These are phyloP conservation scores for Massarina eburnea DNA, from an alignment of 2,329 filamentous ascomycete genomes.

Conservation along the genomic window DNA sequence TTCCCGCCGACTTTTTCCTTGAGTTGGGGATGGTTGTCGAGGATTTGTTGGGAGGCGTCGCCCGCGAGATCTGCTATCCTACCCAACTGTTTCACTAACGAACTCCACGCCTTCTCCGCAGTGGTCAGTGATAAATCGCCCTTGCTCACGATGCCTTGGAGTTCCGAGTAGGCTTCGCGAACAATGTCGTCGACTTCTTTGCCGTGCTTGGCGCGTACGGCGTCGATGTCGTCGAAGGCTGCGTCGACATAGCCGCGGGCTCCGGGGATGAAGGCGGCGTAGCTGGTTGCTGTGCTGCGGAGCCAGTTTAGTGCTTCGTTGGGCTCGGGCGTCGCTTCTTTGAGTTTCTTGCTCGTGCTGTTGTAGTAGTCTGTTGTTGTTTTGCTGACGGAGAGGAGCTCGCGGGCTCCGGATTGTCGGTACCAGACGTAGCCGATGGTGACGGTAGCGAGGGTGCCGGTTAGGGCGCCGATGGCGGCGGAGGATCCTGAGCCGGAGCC, in stretches of 20 bases:
- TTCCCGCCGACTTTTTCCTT: constrained; percentile 72
- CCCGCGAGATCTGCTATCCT: constrained; percentile 63
- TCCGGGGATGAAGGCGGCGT: constrained; percentile 72
- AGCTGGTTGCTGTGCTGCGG: constrained; percentile 66
- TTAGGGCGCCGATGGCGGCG: constrained; percentile 52
- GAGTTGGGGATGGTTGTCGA: constrained; percentile 72
- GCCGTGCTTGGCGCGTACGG: constrained; percentile 65
- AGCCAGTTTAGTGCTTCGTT: constrained; percentile 69
- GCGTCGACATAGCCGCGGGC: constrained; percentile 68
- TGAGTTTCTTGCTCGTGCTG: constrained; percentile 61
- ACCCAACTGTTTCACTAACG: constrained; percentile 63
- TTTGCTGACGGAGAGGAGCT: constrained; percentile 52
- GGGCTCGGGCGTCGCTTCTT: constrained; percentile 64
- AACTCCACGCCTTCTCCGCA: constrained; percentile 61
- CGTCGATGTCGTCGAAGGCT: constrained; percentile 71
- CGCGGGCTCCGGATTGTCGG: constrained; percentile 54
- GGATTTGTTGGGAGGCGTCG: constrained; percentile 63
- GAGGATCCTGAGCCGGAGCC: constrained; percentile 28
- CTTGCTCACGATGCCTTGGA: constrained; percentile 63
- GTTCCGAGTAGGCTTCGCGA: constrained; percentile 66
- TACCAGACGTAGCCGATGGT: constrained; percentile 56
- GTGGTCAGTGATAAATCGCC: constrained; percentile 64
- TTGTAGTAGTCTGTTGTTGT: constrained; percentile 64
- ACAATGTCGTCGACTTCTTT: constrained; percentile 71
- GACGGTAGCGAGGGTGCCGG: constrained; percentile 53